Evolutionary conservation across 257 asterid species (phyloP), one percentile per base, ranked within the genome.

Genomic region (Solanum appendiculatum): DNA sequence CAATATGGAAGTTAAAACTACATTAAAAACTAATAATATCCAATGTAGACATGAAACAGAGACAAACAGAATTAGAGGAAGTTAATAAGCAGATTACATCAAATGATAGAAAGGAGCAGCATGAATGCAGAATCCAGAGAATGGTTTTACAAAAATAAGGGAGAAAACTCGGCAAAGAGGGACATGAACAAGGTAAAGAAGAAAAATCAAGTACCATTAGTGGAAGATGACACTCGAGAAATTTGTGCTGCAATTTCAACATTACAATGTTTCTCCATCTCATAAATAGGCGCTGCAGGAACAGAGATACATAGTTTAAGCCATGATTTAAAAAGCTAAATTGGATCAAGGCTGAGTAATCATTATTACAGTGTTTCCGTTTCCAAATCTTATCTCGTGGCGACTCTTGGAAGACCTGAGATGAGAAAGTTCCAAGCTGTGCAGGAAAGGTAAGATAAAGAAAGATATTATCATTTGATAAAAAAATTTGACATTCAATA

Each of bases 321-420:
- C 73, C 56, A 85, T 51, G 87, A 90, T 86, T 60, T 33, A 72
- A 75, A 25, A 86, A 21, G 46, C 23, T 13, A 34, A 86, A 34
- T 87, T 63, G 86, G 66, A 39, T 51, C 54, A 85, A 80, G 90
- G 81, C 23, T 85, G 42, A 84, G 66, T 3, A 72, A 85, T 84
- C 46, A 54, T 72, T 48, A 63, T 87, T 94, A 97, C 99, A 95
- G 80, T 97, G 96, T 91, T 96, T 97, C 89, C 91, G 90, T 91
- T 95, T 96, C 99, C 99, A 97, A 74, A 94, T 92, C 90, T 93
- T 97, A 85, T 96, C 99, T 64, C 96, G 95, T 33, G 99, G 97
- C 86, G 98, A 94, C 93, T 95, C 99, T 91, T 94, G 99, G 91
- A 95, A 96, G 93, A 97, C 97, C 92, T 95, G 98, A 92, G 98